phyloP scores from a whole-genome alignment of 2,329 filamentous ascomycete genomes.

The Helotiales sp. region DNA sequence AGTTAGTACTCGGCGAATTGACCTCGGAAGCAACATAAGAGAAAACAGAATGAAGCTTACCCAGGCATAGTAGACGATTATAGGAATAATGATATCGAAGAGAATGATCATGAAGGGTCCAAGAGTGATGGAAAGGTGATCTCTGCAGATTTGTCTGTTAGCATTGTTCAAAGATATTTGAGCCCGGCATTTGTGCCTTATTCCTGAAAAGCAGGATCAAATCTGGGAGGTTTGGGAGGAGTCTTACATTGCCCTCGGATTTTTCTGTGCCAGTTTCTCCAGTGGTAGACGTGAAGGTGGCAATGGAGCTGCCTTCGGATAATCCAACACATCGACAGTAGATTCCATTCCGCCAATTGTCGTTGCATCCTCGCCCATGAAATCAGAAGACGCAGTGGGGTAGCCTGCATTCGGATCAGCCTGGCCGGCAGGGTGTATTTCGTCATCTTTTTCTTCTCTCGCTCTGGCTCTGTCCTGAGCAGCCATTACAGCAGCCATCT shows the following conservation, averaged over 20 bases:
- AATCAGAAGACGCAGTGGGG: neutral
- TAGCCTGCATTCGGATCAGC: neutral
- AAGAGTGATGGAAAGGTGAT: constrained; percentile 35
- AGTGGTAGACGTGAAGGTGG: constrained; percentile 14
- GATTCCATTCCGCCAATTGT: constrained; percentile 8
- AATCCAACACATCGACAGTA: constrained; percentile 6
- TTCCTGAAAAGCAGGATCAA: neutral
- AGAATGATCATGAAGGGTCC: constrained; percentile 33
- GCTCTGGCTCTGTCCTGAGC: neutral
- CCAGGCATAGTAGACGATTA: constrained; percentile 36
- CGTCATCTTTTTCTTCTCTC: constrained; percentile 9
- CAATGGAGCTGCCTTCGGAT: constrained; percentile 5
- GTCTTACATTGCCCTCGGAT: constrained; percentile 26
- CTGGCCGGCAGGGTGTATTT: neutral
- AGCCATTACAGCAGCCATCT: neutral
- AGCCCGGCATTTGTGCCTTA: neutral
- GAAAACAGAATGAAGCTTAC: neutral
- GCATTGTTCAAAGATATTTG: neutral
- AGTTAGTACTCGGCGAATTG: neutral
- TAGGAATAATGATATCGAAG: constrained; percentile 34
- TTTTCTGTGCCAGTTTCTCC: constrained; percentile 36
- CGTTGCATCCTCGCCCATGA: constrained; percentile 1
- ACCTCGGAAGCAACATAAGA: neutral
- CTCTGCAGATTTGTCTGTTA: neutral
- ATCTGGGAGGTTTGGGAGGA: neutral